Percentiles rank a stretch among this genome's conserved stretches.
phyloP scores from a whole-genome alignment of 805 yeast species.

The Ogataea haglerorum region DNA sequence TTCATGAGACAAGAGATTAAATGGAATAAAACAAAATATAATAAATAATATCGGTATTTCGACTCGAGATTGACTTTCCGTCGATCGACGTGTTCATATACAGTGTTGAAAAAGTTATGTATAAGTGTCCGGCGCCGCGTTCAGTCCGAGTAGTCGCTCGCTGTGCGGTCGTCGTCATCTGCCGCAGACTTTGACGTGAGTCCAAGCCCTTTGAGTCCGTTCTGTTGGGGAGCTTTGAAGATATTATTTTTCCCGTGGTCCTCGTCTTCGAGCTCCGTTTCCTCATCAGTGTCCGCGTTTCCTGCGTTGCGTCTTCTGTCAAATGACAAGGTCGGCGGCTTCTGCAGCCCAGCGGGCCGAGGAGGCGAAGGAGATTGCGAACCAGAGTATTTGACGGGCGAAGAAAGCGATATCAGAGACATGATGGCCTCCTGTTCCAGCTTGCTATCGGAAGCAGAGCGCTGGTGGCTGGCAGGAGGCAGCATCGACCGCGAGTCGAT shows the following conservation, averaged over 20 bases:
- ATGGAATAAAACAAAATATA: slow-evolving; percentile 1
- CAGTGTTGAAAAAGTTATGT: slow-evolving; percentile 9
- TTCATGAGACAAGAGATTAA: slow-evolving; percentile 20
- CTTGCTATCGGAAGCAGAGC: slow-evolving; percentile 25
- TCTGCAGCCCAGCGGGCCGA: slow-evolving; percentile 7
- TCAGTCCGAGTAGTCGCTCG: slow-evolving; percentile 25
- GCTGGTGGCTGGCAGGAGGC: slow-evolving; percentile 9
- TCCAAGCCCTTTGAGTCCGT: slow-evolving; percentile 18
- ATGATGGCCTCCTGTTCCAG: slow-evolving; percentile 54
- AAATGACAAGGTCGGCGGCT: slow-evolving; percentile 12
- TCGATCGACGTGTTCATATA: slow-evolving; percentile 5
- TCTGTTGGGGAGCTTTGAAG: slow-evolving; percentile 1
- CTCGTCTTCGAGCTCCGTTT: slow-evolving; percentile 20
- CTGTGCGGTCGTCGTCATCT: slow-evolving; percentile 26
- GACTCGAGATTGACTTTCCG: background rate
- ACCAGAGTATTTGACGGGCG: slow-evolving; percentile 41
- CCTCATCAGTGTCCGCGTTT: slow-evolving; percentile 16
- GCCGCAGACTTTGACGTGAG: slow-evolving; percentile 9
- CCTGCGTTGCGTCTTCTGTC: background rate
- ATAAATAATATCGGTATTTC: background rate
- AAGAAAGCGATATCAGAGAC: slow-evolving; percentile 53
- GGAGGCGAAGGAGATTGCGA: slow-evolving; percentile 22
- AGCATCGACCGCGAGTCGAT: slow-evolving; percentile 11
- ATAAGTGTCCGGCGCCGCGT: background rate
- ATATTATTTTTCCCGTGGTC: background rate